A percentile compares a stretch with the other conserved stretches of the same genome.
Conservation (phyloP, 805 yeast species). For the Nematodospora valgi region DNA sequence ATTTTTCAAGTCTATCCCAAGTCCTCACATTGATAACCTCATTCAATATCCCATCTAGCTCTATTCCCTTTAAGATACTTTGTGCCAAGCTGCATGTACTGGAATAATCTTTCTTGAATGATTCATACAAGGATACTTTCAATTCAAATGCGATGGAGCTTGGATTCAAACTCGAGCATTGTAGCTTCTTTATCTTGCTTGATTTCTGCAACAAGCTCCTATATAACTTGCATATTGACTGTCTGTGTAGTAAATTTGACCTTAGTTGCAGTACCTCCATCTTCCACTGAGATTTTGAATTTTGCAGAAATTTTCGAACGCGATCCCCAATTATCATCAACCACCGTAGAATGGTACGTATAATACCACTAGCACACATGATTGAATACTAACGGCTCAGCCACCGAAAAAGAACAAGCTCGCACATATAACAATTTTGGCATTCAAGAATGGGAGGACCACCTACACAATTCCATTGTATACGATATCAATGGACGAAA, state of each 20-base stretch:
- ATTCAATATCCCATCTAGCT: background rate
- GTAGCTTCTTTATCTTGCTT: conserved; percentile 2
- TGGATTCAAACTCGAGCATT: too few relatives aligned
- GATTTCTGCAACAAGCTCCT: conserved; percentile 9
- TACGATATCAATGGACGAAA: conserved; percentile 5
- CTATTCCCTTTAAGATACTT: background rate
- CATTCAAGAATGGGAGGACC: conserved; percentile 30
- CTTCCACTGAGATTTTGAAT: background rate
- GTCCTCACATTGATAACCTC: too few relatives aligned
- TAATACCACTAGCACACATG: background rate
- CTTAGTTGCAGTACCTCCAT: too few relatives aligned
- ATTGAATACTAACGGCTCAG: conserved; percentile 11
- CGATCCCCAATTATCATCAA: too few relatives aligned
- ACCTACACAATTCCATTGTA: conserved; percentile 30
- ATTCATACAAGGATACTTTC: too few relatives aligned
- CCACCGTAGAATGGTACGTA: conserved; percentile 11
- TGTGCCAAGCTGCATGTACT: too few relatives aligned
- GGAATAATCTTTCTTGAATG: background rate
- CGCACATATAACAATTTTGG: conserved; percentile 23
- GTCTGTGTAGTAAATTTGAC: conserved; percentile 1
- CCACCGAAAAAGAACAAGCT: conserved; percentile 19
- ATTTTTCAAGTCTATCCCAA: background rate
- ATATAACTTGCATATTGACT: conserved; percentile 11
- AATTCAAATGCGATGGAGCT: too few relatives aligned
- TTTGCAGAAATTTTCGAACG: conserved; percentile 2